Evolutionary conservation across 2,329 filamentous ascomycete species (phyloP).

Genomic region (Leptographium lundbergii): DNA sequence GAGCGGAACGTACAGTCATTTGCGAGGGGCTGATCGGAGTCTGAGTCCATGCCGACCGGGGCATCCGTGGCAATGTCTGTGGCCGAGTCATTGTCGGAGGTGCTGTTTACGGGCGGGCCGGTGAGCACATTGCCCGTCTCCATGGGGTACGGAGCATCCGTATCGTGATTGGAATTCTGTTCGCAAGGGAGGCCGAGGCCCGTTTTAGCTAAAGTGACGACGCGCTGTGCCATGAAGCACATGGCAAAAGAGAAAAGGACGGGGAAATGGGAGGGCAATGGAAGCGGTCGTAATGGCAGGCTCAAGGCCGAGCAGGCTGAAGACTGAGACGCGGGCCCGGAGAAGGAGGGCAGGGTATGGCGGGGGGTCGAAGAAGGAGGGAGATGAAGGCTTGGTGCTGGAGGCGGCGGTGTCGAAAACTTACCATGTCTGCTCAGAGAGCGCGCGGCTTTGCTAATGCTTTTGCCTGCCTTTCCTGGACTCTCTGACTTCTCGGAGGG

Average conservation of each 20-base stretch:
- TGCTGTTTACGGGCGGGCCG: constrained; percentile 24
- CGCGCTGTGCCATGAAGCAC: not conserved
- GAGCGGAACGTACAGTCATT: constrained; percentile 36
- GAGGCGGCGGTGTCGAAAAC: not conserved
- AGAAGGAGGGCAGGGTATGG: not conserved
- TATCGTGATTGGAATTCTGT: constrained; percentile 26
- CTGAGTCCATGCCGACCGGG: constrained; percentile 34
- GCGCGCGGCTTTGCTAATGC: not conserved
- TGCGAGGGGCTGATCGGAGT: constrained; percentile 35
- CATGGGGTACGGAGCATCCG: constrained; percentile 43
- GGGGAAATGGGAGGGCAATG: not conserved
- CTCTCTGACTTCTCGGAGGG: not conserved
- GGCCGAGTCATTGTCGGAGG: constrained; percentile 35
- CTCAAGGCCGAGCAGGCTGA: not conserved
- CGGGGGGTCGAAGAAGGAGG: not conserved
- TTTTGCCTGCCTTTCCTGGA: not conserved
- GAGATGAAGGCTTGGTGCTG: not conserved
- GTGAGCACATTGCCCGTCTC: constrained; percentile 39
- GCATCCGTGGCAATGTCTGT: constrained; percentile 43
- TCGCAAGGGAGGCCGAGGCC: constrained; percentile 22
- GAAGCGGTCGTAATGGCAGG: not conserved
- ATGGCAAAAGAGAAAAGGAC: not conserved
- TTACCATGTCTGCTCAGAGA: constrained; percentile 1
- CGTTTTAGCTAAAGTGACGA: constrained; percentile 10
- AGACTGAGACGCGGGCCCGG: not conserved